Evolutionary conservation across 768 basidiomycete species (phyloP).

Genomic region (Lenzites betulinus): DNA sequence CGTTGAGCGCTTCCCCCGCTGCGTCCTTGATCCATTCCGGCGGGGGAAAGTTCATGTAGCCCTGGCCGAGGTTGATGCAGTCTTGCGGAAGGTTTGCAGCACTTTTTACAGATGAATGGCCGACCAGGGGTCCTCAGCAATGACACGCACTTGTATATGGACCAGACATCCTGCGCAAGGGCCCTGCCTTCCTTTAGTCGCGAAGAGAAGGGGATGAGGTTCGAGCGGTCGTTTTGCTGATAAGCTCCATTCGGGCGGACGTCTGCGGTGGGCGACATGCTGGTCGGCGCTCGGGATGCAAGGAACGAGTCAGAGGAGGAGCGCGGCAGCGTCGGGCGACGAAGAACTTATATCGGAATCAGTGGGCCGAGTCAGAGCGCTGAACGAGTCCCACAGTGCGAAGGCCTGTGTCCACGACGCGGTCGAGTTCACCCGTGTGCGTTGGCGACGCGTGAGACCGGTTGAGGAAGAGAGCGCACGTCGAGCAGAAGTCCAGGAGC

Average conservation of each 20-base stretch:
- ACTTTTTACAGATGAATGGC: constrained; percentile 41
- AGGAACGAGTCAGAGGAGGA: constrained; percentile 17
- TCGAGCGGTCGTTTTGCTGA: constrained; percentile 24
- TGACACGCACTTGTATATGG: constrained; percentile 74
- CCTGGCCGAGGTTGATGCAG: constrained; percentile 92
- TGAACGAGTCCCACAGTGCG: constrained; percentile 9
- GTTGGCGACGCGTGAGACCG: too few relatives aligned
- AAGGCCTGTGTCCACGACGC: neutral
- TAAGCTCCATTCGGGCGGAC: constrained; percentile 17
- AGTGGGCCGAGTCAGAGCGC: constrained; percentile 3
- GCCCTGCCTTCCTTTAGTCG: constrained; percentile 77
- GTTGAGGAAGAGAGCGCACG: neutral
- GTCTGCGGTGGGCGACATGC: constrained; percentile 18
- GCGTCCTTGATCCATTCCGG: constrained; percentile 78
- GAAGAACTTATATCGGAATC: constrained; percentile 1
- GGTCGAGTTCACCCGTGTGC: neutral
- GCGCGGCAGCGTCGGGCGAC: neutral
- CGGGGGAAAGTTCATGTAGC: constrained; percentile 90
- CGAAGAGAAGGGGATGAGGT: constrained; percentile 67
- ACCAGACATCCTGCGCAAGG: constrained; percentile 85
- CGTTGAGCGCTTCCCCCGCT: constrained; percentile 65
- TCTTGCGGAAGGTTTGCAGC: constrained; percentile 86
- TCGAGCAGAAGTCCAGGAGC: too few relatives aligned
- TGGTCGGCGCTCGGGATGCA: constrained; percentile 6
- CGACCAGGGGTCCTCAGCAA: neutral